Conservation (phyloP, 2,329 filamentous ascomycete species). For the Exophiala lecanii-corni region DNA sequence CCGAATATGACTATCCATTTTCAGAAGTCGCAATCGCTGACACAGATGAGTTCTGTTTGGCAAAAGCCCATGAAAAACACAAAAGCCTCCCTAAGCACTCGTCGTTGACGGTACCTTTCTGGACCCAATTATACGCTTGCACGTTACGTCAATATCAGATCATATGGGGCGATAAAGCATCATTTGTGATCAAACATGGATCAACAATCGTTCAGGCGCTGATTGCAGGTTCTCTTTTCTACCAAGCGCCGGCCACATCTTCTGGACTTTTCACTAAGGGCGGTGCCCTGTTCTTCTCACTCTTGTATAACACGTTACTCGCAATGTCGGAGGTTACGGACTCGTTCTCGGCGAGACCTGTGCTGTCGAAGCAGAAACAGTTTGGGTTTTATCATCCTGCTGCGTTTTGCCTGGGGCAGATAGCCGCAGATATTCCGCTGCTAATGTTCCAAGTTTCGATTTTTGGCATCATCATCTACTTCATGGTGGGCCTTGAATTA, state of each 20-base stretch:
- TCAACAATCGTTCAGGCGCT: slow-evolving; percentile 56
- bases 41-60: slow-evolving; percentile 52
- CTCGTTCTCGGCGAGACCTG: slow-evolving; percentile 56
- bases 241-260: slow-evolving; percentile 55
- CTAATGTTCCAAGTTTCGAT: slow-evolving; percentile 56
- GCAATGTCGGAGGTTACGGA: slow-evolving; percentile 64
- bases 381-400: slow-evolving; percentile 56
- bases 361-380: slow-evolving; percentile 55
- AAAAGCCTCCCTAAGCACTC: slow-evolving; percentile 50
- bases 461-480: slow-evolving; percentile 59
- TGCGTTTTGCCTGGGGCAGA: slow-evolving; percentile 42
- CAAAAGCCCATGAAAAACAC: slow-evolving; percentile 52
- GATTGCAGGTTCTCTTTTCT: slow-evolving; percentile 63
- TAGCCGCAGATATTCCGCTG: slow-evolving; percentile 48
- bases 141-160: slow-evolving; percentile 61
- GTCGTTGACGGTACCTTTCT: slow-evolving; percentile 52
- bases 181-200: slow-evolving; percentile 59
- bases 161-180: slow-evolving; percentile 60
- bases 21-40: slow-evolving; percentile 45
- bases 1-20: slow-evolving; percentile 55
- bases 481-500: slow-evolving; percentile 55
- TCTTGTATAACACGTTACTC: slow-evolving; percentile 58
- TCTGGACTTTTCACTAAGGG: slow-evolving; percentile 60
- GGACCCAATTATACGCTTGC: slow-evolving; percentile 52
- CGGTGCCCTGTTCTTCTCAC: slow-evolving; percentile 59